Conservation (phyloP, 257 asterid genomes). For the Nicotiana paniculata region DNA sequence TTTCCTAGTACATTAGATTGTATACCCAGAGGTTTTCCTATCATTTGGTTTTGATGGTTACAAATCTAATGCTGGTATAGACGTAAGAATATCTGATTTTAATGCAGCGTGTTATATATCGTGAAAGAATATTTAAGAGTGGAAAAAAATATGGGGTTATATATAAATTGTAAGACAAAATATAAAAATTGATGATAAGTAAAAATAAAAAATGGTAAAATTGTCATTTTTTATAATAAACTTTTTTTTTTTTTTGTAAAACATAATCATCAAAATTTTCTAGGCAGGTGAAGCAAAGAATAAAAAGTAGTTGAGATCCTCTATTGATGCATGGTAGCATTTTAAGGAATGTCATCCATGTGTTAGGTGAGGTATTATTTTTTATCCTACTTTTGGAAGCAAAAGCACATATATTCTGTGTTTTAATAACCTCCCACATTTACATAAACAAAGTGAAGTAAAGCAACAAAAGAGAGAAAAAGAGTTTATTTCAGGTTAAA, state of each 20-base stretch:
- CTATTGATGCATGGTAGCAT: conserved; percentile 22
- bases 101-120: too few relatives aligned
- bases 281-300: conserved; percentile 17
- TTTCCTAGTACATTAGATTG: not conserved
- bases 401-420: not conserved
- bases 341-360: conserved; percentile 33
- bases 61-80: too few relatives aligned
- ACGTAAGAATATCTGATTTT: too few relatives aligned
- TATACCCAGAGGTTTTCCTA: not conserved
- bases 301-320: conserved; percentile 47
- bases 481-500: not conserved
- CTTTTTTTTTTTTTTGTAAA: not conserved
- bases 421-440: not conserved
- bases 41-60: too few relatives aligned
- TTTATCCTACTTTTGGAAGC: conserved; percentile 3
- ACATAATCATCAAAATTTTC: conserved; percentile 6
- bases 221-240: not conserved
- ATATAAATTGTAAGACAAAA: too few relatives aligned
- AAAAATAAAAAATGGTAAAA: too few relatives aligned
- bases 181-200: too few relatives aligned
- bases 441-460: not conserved
- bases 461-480: not conserved
- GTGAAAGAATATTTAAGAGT: too few relatives aligned
- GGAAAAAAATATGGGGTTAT: too few relatives aligned
- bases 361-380: conserved; percentile 30